Evolutionary conservation across 345 rosid species (phyloP).

Genomic region (Aquilaria sinensis): DNA sequence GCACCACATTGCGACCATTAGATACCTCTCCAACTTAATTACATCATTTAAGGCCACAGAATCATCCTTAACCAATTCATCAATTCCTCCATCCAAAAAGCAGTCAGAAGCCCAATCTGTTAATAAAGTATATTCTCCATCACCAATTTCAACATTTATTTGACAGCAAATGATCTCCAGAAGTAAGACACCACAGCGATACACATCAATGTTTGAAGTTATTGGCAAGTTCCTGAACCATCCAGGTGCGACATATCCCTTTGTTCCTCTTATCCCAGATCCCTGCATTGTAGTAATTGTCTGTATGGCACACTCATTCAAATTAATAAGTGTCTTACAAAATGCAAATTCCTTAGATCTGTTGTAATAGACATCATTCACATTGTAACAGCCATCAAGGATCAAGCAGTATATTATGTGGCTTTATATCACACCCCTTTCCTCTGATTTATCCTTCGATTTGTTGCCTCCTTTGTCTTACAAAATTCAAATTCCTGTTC

Average conservation of each 20-base stretch:
- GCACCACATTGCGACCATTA: neutral
- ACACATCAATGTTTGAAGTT: neutral
- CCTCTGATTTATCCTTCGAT: no score
- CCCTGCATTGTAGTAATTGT: neutral
- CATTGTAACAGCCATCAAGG: conserved; percentile 22
- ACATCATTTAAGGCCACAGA: conserved; percentile 12
- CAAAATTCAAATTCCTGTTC: no score
- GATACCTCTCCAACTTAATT: neutral
- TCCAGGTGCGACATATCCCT: neutral
- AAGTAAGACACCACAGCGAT: conserved; percentile 22
- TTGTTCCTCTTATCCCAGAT: neutral
- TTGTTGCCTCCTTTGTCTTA: no score
- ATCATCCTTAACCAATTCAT: conserved; percentile 22
- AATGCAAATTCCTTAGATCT: no score
- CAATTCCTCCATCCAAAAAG: conserved; percentile 20
- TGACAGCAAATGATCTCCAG: conserved; percentile 34
- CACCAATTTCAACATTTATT: conserved; percentile 14
- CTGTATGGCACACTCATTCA: neutral
- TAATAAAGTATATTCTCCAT: conserved; percentile 25
- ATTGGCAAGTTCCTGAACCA: neutral
- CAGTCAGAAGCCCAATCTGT: conserved; percentile 28
- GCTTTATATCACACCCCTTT: conserved; percentile 32
- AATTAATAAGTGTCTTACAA: no score
- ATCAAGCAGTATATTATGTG: conserved; percentile 33
- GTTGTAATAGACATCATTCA: neutral